Percentiles rank a stretch among this genome's conserved stretches.
phyloP scores from a whole-genome alignment of 1,284 basidiomycete genomes.

The Trametes pubescens region DNA sequence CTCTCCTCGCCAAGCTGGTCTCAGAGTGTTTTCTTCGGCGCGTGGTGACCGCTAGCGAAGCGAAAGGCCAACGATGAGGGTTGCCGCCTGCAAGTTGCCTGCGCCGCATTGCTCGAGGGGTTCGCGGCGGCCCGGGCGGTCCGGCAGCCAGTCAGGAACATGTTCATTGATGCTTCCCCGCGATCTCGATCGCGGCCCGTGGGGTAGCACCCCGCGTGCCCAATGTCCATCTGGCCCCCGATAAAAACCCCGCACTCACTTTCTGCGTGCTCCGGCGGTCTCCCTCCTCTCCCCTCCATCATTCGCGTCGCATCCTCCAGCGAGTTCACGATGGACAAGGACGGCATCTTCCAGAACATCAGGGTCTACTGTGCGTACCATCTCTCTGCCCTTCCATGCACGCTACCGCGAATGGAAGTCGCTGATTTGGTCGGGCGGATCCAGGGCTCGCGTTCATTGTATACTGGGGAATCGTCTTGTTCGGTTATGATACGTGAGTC shows the following conservation, averaged over 20 bases:
- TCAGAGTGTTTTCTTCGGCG: not conserved
- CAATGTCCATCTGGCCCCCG: not conserved
- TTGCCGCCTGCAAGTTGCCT: not conserved
- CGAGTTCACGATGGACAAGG: slow-evolving; percentile 25
- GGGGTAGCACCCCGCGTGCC: slow-evolving; percentile 23
- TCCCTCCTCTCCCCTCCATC: slow-evolving; percentile 11
- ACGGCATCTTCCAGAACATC: slow-evolving; percentile 55
- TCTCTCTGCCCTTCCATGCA: not conserved
- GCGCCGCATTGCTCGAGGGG: slow-evolving; percentile 2
- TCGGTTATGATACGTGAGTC: slow-evolving; percentile 79
- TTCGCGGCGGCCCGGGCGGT: slow-evolving; percentile 21
- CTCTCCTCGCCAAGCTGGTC: slow-evolving; percentile 1
- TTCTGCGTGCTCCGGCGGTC: slow-evolving; percentile 13
- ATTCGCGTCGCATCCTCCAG: slow-evolving; percentile 20
- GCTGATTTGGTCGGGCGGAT: slow-evolving; percentile 10
- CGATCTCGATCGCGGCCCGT: slow-evolving; percentile 36
- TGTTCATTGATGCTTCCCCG: slow-evolving; percentile 29
- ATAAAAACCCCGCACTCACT: slow-evolving; percentile 16
- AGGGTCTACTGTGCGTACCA: slow-evolving; percentile 63
- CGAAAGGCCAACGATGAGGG: not conserved
- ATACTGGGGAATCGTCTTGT: slow-evolving; percentile 82
- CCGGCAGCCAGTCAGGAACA: slow-evolving; percentile 28
- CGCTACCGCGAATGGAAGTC: not conserved
- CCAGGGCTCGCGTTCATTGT: slow-evolving; percentile 74
- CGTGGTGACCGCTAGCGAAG: not conserved